A percentile compares a stretch with the other conserved stretches of the same genome.
phyloP scores from a whole-genome alignment of 2,329 filamentous ascomycete genomes.

The Rutstroemia sp. region DNA sequence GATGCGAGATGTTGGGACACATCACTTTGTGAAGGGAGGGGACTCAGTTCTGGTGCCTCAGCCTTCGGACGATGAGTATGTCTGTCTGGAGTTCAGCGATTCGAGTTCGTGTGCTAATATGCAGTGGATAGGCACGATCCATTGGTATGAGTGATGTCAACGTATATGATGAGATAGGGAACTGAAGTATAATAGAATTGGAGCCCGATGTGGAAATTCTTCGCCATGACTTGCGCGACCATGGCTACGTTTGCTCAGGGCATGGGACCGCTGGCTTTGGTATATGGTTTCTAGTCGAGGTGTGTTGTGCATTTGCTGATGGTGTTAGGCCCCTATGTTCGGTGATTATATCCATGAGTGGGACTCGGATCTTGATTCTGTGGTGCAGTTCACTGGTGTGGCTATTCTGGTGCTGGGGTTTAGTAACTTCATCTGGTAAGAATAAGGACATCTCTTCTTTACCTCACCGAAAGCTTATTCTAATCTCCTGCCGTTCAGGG shows the following conservation, averaged over 20 bases:
- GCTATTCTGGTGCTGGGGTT: slow-evolving; percentile 39
- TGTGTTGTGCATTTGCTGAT: background rate
- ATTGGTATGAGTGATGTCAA: slow-evolving; percentile 23
- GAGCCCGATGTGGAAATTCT: slow-evolving; percentile 39
- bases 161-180: background rate
- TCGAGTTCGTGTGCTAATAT: background rate
- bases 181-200: slow-evolving; percentile 31
- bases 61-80: slow-evolving; percentile 36
- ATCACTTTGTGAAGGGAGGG: slow-evolving; percentile 54
- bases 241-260: slow-evolving; percentile 37
- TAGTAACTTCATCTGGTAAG: slow-evolving; percentile 44
- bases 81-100: too few species aligned
- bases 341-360: slow-evolving; percentile 39
- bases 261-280: slow-evolving; percentile 36
- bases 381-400: slow-evolving; percentile 40
- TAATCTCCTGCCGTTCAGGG: slow-evolving; percentile 17
- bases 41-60: slow-evolving; percentile 42
- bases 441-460: too few species aligned
- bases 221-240: slow-evolving; percentile 28
- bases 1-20: slow-evolving; percentile 46
- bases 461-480: too few species aligned
- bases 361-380: slow-evolving; percentile 43
- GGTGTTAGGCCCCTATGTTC: slow-evolving; percentile 44
- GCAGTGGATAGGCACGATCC: slow-evolving; percentile 35
- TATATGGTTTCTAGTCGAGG: background rate